These are phyloP conservation scores for Ascocoryne sarcoides DNA, from an alignment of 2,329 filamentous ascomycete genomes.

Conservation along the genomic window DNA sequence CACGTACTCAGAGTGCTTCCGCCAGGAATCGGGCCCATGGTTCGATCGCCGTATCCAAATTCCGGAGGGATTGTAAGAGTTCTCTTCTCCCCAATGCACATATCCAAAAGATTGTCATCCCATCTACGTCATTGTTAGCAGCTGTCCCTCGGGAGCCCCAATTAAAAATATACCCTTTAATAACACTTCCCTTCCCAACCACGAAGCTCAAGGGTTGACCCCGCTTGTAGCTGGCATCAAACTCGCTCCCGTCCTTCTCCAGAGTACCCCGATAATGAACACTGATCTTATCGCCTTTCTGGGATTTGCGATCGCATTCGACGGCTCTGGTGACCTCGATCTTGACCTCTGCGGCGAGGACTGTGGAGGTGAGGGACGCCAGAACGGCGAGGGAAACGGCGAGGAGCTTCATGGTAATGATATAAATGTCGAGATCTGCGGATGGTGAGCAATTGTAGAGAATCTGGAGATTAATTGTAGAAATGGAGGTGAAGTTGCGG, in stretches of 20 bases:
- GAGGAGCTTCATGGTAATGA: constrained; percentile 25
- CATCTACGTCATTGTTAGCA: constrained; percentile 43
- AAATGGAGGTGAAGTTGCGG: not conserved
- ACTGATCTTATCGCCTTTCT: constrained; percentile 67
- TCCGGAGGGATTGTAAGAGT: constrained; percentile 85
- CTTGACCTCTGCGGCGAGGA: constrained; percentile 42
- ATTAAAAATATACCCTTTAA: constrained; percentile 62
- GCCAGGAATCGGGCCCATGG: constrained; percentile 74
- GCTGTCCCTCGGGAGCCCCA: not conserved
- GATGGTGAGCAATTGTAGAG: constrained; percentile 1
- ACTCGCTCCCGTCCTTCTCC: constrained; percentile 62
- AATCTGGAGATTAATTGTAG: not conserved
- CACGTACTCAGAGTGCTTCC: constrained; percentile 66
- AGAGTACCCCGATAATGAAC: constrained; percentile 89
- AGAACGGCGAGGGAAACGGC: constrained; percentile 24
- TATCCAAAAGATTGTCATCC: constrained; percentile 83
- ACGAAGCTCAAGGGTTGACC: constrained; percentile 68
- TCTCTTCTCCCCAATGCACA: constrained; percentile 93
- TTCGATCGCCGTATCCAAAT: constrained; percentile 69
- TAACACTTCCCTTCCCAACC: constrained; percentile 74
- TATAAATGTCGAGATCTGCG: constrained; percentile 2
- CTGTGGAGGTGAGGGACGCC: constrained; percentile 18
- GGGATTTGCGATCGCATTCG: constrained; percentile 70
- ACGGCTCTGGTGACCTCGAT: constrained; percentile 68
- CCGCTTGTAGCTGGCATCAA: constrained; percentile 79